These are phyloP conservation scores for Pharus latifolius DNA, from an alignment of 176 grass and related monocot species.

Conservation along the genomic window DNA sequence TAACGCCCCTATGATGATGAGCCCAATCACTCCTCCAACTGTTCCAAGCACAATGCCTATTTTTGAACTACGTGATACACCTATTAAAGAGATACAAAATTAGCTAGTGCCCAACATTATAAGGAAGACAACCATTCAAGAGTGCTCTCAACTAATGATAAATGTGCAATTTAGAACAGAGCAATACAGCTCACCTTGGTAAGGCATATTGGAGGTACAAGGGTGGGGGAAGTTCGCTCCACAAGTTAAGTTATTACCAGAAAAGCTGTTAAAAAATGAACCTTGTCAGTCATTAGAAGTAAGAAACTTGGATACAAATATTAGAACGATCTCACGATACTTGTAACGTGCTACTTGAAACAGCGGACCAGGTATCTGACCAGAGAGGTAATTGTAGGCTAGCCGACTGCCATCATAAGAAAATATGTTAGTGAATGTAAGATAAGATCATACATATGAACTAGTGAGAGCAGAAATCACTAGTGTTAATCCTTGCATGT, in stretches of 20 bases:
- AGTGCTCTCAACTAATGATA: conserved; percentile 1
- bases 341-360: conserved; percentile 97
- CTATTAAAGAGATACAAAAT: conserved; percentile 36
- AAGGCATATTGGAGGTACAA: conserved; percentile 61
- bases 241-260: conserved; percentile 83
- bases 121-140: background rate
- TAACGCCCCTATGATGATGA: conserved; percentile 49
- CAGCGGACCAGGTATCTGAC: conserved; percentile 67
- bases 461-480: conserved; percentile 1
- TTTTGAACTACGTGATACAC: conserved; percentile 52
- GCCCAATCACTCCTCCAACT: conserved; percentile 54
- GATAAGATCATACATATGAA: background rate
- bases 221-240: conserved; percentile 53
- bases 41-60: conserved; percentile 65
- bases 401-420: conserved; percentile 54
- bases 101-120: background rate
- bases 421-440: conserved; percentile 24
- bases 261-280: conserved; percentile 63
- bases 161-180: background rate
- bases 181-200: conserved; percentile 46
- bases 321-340: conserved; percentile 34
- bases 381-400: conserved; percentile 80
- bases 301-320: background rate
- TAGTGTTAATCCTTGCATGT: conserved; percentile 61
- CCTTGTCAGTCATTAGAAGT: conserved; percentile 17